Percentiles rank a stretch among this genome's conserved stretches.
Evolutionary conservation across 2,329 filamentous ascomycete species (phyloP).

Genomic region (Trichocomaceae sp.): DNA sequence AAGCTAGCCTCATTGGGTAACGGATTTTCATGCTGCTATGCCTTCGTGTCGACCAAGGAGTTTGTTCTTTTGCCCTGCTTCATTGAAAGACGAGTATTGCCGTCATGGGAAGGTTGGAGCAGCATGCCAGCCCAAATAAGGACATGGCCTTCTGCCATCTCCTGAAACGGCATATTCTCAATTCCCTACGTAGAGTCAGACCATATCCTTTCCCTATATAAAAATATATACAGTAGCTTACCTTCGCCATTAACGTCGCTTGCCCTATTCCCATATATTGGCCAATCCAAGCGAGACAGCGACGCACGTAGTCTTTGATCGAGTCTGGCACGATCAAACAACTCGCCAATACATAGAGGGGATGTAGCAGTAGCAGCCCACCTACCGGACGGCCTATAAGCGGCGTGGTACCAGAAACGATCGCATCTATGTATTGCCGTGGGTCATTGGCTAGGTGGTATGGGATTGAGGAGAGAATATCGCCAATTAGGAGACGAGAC

Average conservation of each 20-base stretch:
- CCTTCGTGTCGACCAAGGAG: background rate
- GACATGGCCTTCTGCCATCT: background rate
- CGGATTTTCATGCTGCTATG: background rate
- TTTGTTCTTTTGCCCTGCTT: background rate
- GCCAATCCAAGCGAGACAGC: background rate
- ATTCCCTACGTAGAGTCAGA: background rate
- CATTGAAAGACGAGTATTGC: background rate
- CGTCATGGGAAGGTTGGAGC: background rate
- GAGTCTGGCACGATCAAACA: background rate
- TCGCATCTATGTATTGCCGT: background rate
- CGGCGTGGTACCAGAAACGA: background rate
- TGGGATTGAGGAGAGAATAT: background rate
- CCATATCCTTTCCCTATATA: background rate
- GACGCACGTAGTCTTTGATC: background rate
- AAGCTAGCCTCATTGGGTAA: background rate
- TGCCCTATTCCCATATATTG: background rate
- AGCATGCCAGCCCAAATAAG: slow-evolving; percentile 1
- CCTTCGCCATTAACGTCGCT: background rate
- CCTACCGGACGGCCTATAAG: background rate
- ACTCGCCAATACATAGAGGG: background rate
- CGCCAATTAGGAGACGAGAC: background rate
- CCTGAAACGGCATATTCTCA: background rate
- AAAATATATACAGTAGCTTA: background rate
- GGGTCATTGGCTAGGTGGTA: background rate
- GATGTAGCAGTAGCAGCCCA: background rate